Evolutionary conservation across 2,329 filamentous ascomycete genomes (phyloP).

Genomic region (Fusarium euwallaceae): DNA sequence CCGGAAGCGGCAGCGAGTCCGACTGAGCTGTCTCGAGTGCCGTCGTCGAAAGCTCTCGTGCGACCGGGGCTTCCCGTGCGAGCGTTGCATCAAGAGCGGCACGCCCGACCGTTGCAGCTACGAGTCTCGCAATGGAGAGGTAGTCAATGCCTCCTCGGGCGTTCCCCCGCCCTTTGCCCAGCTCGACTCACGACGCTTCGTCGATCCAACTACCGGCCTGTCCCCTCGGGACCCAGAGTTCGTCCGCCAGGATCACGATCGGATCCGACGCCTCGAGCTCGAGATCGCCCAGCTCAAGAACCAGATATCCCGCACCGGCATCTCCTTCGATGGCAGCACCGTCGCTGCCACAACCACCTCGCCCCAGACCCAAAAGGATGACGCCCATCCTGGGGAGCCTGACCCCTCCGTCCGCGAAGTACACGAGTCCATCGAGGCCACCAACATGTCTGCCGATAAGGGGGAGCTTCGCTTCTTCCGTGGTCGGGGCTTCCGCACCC

Average conservation of each 20-base stretch:
- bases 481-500: conserved; percentile 70
- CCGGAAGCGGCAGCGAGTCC: conserved; percentile 70
- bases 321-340: conserved; percentile 66
- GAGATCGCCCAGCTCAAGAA: conserved; percentile 70
- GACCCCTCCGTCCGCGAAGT: conserved; percentile 53
- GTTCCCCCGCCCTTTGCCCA: conserved; percentile 58
- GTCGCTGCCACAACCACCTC: conserved; percentile 60
- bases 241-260: conserved; percentile 65
- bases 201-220: conserved; percentile 47
- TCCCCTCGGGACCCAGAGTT: conserved; percentile 54
- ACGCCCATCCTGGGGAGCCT: conserved; percentile 50
- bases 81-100: conserved; percentile 72
- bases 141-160: conserved; percentile 62
- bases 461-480: conserved; percentile 70
- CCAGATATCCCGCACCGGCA: conserved; percentile 60
- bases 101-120: conserved; percentile 72
- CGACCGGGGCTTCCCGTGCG: conserved; percentile 72
- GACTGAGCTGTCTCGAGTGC: conserved; percentile 72
- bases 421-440: conserved; percentile 57
- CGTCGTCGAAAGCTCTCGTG: conserved; percentile 72
- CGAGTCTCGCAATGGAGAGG: conserved; percentile 67
- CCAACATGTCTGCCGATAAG: conserved; percentile 58
- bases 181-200: conserved; percentile 56
- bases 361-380: conserved; percentile 61
- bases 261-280: conserved; percentile 70